Conservation (phyloP, 306 rosid species). For the Betula pendula region DNA sequence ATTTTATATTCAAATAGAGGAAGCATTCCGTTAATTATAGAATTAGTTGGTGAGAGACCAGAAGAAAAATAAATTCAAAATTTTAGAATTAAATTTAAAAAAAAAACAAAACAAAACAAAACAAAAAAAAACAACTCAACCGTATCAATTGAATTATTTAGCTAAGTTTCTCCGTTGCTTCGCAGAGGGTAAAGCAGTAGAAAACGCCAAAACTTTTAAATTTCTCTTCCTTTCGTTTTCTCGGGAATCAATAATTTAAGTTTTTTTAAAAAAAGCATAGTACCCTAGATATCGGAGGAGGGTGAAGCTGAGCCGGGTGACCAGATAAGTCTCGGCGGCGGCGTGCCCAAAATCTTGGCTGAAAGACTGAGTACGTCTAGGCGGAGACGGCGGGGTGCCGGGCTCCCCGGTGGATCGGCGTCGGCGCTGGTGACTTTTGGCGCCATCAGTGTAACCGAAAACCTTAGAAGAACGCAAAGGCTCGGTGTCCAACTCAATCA, state of each 20-base stretch:
- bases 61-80: background rate
- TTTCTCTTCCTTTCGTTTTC: no score
- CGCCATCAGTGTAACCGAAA: background rate
- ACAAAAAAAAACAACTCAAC: no score
- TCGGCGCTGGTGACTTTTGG: background rate
- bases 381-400: background rate
- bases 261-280: background rate
- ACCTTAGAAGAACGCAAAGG: background rate
- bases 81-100: background rate
- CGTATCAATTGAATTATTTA: no score
- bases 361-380: background rate
- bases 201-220: no score
- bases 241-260: background rate
- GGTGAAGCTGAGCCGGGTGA: slow-evolving; percentile 2
- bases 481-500: background rate
- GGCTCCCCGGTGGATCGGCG: background rate
- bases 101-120: no score
- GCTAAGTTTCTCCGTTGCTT: no score
- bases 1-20: background rate
- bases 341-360: background rate
- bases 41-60: background rate
- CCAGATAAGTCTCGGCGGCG: background rate
- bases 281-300: slow-evolving; percentile 6
- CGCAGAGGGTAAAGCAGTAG: no score
- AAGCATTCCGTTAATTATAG: background rate